Evolutionary conservation across 1,284 basidiomycete species (phyloP).

Genomic region (Microbotryum violaceum): DNA sequence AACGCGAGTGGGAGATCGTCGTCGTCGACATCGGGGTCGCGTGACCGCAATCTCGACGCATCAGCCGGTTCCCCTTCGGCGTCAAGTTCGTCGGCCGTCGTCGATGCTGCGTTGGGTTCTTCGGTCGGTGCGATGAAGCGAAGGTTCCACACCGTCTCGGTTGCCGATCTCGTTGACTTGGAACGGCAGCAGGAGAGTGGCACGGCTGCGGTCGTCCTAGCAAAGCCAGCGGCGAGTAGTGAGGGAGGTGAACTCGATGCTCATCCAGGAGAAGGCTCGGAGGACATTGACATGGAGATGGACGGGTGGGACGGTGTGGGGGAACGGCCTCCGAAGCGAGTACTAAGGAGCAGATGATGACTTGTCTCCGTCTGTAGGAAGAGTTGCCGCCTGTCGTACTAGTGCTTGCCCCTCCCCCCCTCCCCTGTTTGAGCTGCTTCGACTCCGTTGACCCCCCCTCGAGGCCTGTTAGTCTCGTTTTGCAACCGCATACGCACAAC

Average conservation of each 20-base stretch:
- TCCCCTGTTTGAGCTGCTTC: too few species aligned
- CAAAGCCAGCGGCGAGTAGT: background rate
- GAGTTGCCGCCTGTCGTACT: too few species aligned
- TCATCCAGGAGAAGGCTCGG: constrained; percentile 3
- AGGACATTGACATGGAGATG: constrained; percentile 11
- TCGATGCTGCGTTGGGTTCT: background rate
- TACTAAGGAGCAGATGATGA: background rate
- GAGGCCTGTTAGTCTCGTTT: too few species aligned
- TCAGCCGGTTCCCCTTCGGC: too few species aligned
- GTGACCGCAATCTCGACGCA: too few species aligned
- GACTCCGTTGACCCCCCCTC: too few species aligned
- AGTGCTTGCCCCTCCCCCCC: too few species aligned
- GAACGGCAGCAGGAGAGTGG: background rate
- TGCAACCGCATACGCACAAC: too few species aligned
- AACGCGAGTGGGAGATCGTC: too few species aligned
- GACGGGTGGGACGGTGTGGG: constrained; percentile 23
- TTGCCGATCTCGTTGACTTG: constrained; percentile 2
- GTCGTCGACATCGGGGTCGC: too few species aligned
- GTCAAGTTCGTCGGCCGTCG: too few species aligned
- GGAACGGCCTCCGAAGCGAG: constrained; percentile 18
- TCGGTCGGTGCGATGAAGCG: constrained; percentile 18
- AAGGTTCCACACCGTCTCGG: constrained; percentile 1
- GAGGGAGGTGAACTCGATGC: constrained; percentile 5
- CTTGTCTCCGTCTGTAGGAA: too few species aligned
- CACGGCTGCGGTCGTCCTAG: background rate